A percentile compares a stretch with the other conserved stretches of the same genome.
phyloP scores from a whole-genome alignment of 305 asterid genomes.

The Solanum hybrid region DNA sequence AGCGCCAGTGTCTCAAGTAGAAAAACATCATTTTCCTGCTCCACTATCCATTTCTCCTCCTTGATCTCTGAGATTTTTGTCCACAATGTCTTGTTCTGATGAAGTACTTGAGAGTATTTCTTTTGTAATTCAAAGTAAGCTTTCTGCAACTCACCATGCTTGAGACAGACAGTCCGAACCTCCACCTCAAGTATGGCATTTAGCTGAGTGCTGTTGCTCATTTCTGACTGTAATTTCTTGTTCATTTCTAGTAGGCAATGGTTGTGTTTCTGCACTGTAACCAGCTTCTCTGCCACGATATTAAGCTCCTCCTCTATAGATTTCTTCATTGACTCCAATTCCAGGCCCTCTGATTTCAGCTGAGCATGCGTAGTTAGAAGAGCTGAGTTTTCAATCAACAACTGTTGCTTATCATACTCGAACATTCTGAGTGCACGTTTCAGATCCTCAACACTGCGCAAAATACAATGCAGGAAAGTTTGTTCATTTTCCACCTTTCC shows the following conservation, averaged over 20 bases:
- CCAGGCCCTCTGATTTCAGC: constrained; percentile 53
- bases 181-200: constrained; percentile 35
- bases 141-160: constrained; percentile 33
- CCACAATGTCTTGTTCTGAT: constrained; percentile 35
- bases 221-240: constrained; percentile 29
- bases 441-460: constrained; percentile 48
- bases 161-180: constrained; percentile 28
- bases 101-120: constrained; percentile 27
- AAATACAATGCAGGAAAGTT: constrained; percentile 33
- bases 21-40: constrained; percentile 38
- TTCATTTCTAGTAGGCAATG: constrained; percentile 43
- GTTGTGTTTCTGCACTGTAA: constrained; percentile 30
- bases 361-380: constrained; percentile 54
- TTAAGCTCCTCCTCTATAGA: constrained; percentile 42
- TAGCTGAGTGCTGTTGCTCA: constrained; percentile 21
- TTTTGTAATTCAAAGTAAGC: constrained; percentile 35
- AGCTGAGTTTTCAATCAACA: constrained; percentile 65
- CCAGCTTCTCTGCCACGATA: constrained; percentile 33
- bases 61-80: constrained; percentile 35
- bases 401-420: constrained; percentile 54
- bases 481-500: constrained; percentile 49
- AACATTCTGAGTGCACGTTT: constrained; percentile 35
- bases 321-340: constrained; percentile 41
- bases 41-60: constrained; percentile 39
- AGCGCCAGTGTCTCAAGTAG: constrained; percentile 41